Conservation (phyloP, 1,284 basidiomycete genomes). For the Cutaneotrichosporon dermatis region DNA sequence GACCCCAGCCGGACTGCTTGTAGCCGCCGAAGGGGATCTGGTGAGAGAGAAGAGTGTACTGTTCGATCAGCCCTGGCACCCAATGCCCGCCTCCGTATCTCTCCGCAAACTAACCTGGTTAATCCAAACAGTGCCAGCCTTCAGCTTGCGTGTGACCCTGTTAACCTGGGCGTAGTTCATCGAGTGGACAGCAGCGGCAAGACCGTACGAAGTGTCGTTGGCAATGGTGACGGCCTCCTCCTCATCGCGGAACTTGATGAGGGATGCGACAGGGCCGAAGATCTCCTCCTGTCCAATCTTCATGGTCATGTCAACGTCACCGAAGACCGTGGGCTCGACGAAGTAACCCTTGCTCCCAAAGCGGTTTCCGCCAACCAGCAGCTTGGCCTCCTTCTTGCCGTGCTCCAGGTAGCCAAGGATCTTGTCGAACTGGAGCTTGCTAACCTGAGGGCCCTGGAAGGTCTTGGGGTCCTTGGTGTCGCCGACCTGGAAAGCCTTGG, state of each 20-base stretch:
- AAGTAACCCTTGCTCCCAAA: conserved; percentile 29
- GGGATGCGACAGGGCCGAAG: conserved; percentile 52
- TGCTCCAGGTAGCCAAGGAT: conserved; percentile 83
- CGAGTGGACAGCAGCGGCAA: conserved; percentile 85
- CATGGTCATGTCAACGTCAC: conserved; percentile 38
- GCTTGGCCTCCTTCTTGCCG: conserved; percentile 75
- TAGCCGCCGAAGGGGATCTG: conserved; percentile 52
- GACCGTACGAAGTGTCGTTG: conserved; percentile 78
- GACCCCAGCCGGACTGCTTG: conserved; percentile 30
- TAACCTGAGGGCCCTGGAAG: conserved; percentile 75
- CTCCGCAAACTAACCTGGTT: conserved; percentile 54
- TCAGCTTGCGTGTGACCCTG: conserved; percentile 87
- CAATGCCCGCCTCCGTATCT: no score
- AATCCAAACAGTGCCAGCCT: conserved; percentile 72
- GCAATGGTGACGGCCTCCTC: conserved; percentile 61
- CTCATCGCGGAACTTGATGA: conserved; percentile 49
- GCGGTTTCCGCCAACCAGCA: conserved; percentile 66
- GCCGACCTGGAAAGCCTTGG: conserved; percentile 63
- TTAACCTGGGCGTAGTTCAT: conserved; percentile 84
- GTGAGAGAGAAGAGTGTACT: conserved; percentile 69
- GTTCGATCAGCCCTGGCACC: background rate
- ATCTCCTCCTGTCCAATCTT: conserved; percentile 47
- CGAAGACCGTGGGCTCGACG: conserved; percentile 43
- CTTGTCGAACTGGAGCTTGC: conserved; percentile 81
- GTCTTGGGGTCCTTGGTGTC: conserved; percentile 66